These are phyloP conservation scores for Blepharisma stoltei DNA, from an alignment of 73 alveolate genomes.

Conservation along the genomic window DNA sequence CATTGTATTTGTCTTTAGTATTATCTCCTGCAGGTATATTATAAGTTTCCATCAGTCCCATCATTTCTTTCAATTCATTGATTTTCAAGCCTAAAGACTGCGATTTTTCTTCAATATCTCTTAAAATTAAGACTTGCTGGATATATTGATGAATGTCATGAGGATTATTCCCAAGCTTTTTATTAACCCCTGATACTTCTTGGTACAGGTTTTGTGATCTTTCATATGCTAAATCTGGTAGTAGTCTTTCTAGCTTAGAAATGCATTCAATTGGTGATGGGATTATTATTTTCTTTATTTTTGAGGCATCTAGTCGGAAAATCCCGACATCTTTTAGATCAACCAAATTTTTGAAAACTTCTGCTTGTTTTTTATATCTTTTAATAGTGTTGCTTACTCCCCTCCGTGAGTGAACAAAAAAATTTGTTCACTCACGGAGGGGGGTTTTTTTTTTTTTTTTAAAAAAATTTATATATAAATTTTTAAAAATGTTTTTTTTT, in stretches of 20 bases:
- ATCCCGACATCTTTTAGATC: slow-evolving; percentile 59
- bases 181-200: background rate
- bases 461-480: no score
- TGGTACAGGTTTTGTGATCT: no score
- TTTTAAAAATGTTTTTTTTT: no score
- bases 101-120: background rate
- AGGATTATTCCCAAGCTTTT: background rate
- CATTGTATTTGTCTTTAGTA: background rate
- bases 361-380: slow-evolving; percentile 48
- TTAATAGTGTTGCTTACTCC: slow-evolving; percentile 50
- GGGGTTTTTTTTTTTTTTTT: no score
- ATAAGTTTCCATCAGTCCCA: background rate
- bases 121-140: background rate
- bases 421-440: no score
- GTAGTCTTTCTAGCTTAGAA: slow-evolving; percentile 35
- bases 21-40: background rate
- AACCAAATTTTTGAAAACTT: slow-evolving; percentile 47
- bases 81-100: background rate
- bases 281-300: slow-evolving; percentile 51
- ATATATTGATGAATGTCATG: background rate
- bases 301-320: slow-evolving; percentile 57
- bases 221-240: slow-evolving; percentile 50
- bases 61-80: slow-evolving; percentile 4
- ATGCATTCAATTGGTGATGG: slow-evolving; percentile 51
- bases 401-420: no score